Base-by-base conservation (phyloP, 345 rosid genomes). In the Diplotaxis tenuifolia region DNA sequence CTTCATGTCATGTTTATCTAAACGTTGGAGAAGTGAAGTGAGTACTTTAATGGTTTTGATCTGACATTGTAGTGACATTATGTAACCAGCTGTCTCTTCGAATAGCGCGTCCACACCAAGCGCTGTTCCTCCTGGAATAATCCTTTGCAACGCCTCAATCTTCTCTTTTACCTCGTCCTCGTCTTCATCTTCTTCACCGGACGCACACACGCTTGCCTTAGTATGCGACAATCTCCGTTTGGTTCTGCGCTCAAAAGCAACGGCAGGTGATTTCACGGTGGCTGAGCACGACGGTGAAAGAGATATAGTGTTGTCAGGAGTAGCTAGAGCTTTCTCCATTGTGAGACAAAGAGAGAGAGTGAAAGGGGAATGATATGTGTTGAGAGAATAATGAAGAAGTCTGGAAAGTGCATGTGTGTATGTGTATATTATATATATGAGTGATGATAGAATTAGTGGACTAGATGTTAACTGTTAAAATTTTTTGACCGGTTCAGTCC, bases 81-180 rank as follows among this genome's bases (percentile, higher is more conserved):
- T 89, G 75, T 89, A 89, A 15, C 52, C 86, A 31, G 96, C 96
- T 7, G 92, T 89, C 68, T 87, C 89, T 81, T 89, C 88, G 53
- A 86, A 87, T 66, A 89, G 76, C 73, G 78, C 77, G 70, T 87
- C 95, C 9, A 74, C 81, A 6, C 84, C 89, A 15, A 89, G 83
- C 12, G 74, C 65, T n/a, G 80, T 85, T 3, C 93, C 93, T 28
- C 93, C 96, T 0, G 96, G 96, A 15, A 89, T 86, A 23, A 87
- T 85, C 84, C 80, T 89, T 84, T 87, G 92, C 84, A 89, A 78
- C 63, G 87, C 86, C 70, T 27, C 73, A 27, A 89, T 86, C 86
- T 83, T 89, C 36, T 71, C 80, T 16, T 58, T 79, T 28, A 83
- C 89, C 27, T 68, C 83, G 0, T 74, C 84, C 0, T 68, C 84